Percentiles rank a stretch among this genome's conserved stretches.
Conservation (phyloP, 108 stramenopile species). For the Pseudonitzschia multiseries region DNA sequence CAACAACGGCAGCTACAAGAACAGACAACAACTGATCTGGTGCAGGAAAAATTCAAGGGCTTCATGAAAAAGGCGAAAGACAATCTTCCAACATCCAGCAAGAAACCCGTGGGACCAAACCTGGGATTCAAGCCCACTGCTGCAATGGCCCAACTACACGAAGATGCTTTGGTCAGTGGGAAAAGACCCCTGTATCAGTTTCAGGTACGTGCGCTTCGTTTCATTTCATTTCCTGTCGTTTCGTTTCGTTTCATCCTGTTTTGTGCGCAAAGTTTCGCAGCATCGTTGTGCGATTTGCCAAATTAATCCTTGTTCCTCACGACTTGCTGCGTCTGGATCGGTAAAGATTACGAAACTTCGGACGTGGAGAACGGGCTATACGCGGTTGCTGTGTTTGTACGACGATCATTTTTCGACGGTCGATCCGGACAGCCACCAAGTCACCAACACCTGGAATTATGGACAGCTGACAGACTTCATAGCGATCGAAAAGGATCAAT, state of each 20-base stretch:
- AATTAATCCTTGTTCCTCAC: not conserved
- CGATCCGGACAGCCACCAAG: conserved; percentile 50
- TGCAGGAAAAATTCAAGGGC: conserved; percentile 26
- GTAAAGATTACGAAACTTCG: conserved; percentile 19
- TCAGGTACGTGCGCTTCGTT: conserved; percentile 54
- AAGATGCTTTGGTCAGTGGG: conserved; percentile 37
- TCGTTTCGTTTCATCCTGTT: not conserved
- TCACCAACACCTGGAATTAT: conserved; percentile 65
- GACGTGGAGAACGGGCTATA: conserved; percentile 65
- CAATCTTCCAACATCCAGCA: conserved; percentile 4
- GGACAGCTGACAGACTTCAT: conserved; percentile 34
- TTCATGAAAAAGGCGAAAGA: conserved; percentile 26
- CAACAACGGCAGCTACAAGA: not conserved
- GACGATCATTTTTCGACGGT: conserved; percentile 48
- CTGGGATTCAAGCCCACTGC: conserved; percentile 48
- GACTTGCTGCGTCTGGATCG: not conserved
- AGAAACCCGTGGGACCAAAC: conserved; percentile 37
- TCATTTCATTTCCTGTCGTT: not conserved
- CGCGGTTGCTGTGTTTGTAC: conserved; percentile 50
- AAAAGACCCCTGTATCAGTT: conserved; percentile 44
- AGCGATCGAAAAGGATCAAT: conserved; percentile 43
- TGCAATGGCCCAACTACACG: conserved; percentile 46
- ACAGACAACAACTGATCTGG: conserved; percentile 6
- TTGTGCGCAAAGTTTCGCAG: no score
- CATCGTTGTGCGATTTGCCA: not conserved